Percentiles rank a stretch among this genome's conserved stretches.
Evolutionary conservation across 2,329 filamentous ascomycete genomes (phyloP).

Genomic region (Alternaria brassicae): DNA sequence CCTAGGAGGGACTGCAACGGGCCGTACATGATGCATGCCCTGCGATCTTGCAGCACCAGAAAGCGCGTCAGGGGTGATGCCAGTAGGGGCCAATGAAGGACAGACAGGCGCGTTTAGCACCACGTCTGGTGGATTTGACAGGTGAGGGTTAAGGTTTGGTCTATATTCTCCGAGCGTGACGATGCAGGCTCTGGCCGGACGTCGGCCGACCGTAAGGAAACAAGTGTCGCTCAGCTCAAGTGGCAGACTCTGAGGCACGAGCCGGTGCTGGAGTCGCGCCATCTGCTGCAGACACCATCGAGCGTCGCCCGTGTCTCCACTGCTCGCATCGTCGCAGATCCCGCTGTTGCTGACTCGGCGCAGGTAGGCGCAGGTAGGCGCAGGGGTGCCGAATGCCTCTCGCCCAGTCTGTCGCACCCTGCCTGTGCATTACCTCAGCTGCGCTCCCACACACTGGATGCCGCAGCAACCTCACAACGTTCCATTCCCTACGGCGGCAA

Average conservation of each 20-base stretch:
- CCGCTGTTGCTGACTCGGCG: constrained; percentile 44
- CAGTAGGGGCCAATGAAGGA: constrained; percentile 36
- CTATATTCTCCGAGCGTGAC: constrained; percentile 49
- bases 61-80: constrained; percentile 36
- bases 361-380: constrained; percentile 39
- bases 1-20: constrained; percentile 50
- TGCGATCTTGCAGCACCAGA: constrained; percentile 41
- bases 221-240: constrained; percentile 37
- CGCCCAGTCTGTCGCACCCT: constrained; percentile 31
- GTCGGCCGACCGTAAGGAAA: constrained; percentile 32
- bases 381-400: constrained; percentile 37
- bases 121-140: constrained; percentile 45
- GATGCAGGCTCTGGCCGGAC: constrained; percentile 33
- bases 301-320: constrained; percentile 37
- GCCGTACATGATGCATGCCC: constrained; percentile 47
- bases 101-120: constrained; percentile 40
- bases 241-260: constrained; percentile 46
- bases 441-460: constrained; percentile 32
- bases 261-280: constrained; percentile 43
- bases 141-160: constrained; percentile 48
- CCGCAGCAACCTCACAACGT: constrained; percentile 43
- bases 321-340: constrained; percentile 37
- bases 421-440: constrained; percentile 33
- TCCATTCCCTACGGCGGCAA: constrained; percentile 34
- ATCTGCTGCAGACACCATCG: constrained; percentile 39